These are phyloP conservation scores for Eucalyptus globulus DNA, from an alignment of 345 rosid genomes.

Conservation along the genomic window DNA sequence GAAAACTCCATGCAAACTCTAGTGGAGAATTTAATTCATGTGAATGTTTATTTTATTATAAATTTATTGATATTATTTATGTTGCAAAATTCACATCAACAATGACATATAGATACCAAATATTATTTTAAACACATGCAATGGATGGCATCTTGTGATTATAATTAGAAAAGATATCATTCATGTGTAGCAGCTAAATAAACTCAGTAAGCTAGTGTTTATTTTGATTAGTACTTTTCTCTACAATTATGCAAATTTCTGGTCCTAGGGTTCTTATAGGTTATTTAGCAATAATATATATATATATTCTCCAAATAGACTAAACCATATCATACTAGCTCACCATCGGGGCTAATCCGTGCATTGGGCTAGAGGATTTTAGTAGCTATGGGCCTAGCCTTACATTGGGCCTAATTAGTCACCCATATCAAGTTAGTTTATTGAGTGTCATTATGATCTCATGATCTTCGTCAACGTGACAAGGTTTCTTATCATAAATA, in stretches of 20 bases:
- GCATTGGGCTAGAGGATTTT: neutral
- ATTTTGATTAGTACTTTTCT: neutral
- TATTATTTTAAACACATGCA: no score
- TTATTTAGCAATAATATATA: no score
- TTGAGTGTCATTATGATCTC: no score
- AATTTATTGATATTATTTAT: no score
- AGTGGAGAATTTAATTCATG: neutral
- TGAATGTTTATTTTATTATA: neutral
- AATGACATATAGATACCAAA: no score
- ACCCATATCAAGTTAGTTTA: rapidly evolving
- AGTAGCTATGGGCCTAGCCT: neutral
- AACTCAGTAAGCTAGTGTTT: neutral
- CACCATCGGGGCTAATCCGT: neutral
- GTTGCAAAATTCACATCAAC: neutral
- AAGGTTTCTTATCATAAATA: no score
- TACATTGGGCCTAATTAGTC: neutral
- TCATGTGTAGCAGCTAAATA: neutral
- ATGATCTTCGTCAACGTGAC: no score
- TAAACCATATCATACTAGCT: neutral
- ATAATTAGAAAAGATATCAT: no score
- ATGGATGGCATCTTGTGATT: neutral
- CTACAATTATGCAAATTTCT: neutral
- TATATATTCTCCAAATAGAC: neutral
- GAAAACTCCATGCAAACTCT: neutral
- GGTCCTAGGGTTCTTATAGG: neutral